A percentile compares a stretch with the other conserved stretches of the same genome.
phyloP scores from a whole-genome alignment of 768 basidiomycete genomes.

The Kwoniella shandongensis region DNA sequence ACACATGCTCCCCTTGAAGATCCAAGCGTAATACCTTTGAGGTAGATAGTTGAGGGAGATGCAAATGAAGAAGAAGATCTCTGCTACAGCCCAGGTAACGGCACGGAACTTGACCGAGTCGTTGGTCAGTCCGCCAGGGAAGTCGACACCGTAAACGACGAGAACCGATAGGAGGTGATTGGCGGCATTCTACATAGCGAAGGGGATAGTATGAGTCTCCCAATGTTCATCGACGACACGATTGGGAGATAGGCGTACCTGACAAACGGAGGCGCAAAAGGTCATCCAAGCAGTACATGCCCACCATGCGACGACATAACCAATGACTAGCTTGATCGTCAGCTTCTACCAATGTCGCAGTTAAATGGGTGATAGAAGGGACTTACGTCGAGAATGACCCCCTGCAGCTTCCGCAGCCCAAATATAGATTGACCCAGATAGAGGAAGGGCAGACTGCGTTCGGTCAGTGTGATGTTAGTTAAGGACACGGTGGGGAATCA shows the following conservation, averaged over 20 bases:
- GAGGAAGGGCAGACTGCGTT: neutral
- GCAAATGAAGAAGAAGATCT: slow-evolving; percentile 67
- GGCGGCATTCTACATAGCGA: slow-evolving; percentile 66
- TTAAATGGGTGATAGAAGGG: too few relatives aligned
- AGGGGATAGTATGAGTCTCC: too few relatives aligned
- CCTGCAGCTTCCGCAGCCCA: slow-evolving; percentile 94
- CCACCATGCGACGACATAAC: slow-evolving; percentile 69
- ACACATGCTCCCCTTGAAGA: slow-evolving; percentile 61
- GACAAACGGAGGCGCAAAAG: slow-evolving; percentile 82
- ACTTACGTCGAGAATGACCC: slow-evolving; percentile 49
- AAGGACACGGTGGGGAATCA: neutral
- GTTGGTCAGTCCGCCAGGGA: slow-evolving; percentile 73
- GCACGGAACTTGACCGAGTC: slow-evolving; percentile 78
- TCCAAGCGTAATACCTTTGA: slow-evolving; percentile 67
- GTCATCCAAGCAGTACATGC: slow-evolving; percentile 95
- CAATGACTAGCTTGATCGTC: neutral
- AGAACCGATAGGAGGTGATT: slow-evolving; percentile 87
- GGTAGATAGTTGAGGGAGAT: slow-evolving; percentile 84
- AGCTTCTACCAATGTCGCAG: too few relatives aligned
- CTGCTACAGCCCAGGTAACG: slow-evolving; percentile 62
- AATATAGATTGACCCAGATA: slow-evolving; percentile 78
- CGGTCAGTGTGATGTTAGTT: neutral
- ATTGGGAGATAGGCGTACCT: slow-evolving; percentile 55
- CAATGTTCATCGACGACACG: neutral
- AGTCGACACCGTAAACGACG: slow-evolving; percentile 73